These are phyloP conservation scores for Pascua sp. DNA, from an alignment of 1,284 basidiomycete genomes.

Conservation along the genomic window DNA sequence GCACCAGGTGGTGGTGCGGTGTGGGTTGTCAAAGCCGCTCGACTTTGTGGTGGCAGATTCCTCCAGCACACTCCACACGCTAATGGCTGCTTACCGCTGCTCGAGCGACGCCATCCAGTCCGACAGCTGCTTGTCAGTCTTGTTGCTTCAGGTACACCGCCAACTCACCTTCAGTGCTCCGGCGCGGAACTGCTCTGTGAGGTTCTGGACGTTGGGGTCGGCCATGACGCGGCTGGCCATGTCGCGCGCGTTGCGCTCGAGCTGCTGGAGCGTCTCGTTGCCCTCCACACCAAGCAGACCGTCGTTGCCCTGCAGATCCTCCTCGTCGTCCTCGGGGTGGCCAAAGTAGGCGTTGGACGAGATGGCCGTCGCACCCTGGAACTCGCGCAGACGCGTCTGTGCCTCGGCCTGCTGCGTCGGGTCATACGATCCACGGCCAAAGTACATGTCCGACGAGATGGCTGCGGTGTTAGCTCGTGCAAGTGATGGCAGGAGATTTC, in stretches of 20 bases:
- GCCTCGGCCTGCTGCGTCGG: constrained; percentile 69
- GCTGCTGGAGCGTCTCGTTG: constrained; percentile 58
- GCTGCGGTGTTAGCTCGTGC: too few species aligned
- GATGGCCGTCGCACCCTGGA: constrained; percentile 90
- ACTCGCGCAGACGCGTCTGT: constrained; percentile 73
- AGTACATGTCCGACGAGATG: constrained; percentile 98
- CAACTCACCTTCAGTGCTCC: constrained; percentile 76
- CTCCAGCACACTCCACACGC: too few species aligned
- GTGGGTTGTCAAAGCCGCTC: too few species aligned
- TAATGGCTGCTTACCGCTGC: constrained; percentile 5
- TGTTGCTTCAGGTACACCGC: background rate
- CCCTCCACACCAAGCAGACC: constrained; percentile 61
- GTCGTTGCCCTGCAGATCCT: constrained; percentile 52
- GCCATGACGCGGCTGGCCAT: constrained; percentile 72
- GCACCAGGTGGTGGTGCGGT: too few species aligned
- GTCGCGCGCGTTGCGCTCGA: constrained; percentile 78
- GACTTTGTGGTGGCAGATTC: too few species aligned
- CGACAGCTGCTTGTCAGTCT: constrained; percentile 56
- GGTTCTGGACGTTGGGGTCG: constrained; percentile 86
- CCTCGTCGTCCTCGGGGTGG: constrained; percentile 64
- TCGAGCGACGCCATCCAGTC: constrained; percentile 65
- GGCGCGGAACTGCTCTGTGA: constrained; percentile 73
- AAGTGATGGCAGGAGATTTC: too few species aligned
- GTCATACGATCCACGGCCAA: constrained; percentile 86
- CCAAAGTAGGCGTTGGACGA: constrained; percentile 96